phyloP scores from a whole-genome alignment of 2,329 filamentous ascomycete species.

The Falciphora oryzae region DNA sequence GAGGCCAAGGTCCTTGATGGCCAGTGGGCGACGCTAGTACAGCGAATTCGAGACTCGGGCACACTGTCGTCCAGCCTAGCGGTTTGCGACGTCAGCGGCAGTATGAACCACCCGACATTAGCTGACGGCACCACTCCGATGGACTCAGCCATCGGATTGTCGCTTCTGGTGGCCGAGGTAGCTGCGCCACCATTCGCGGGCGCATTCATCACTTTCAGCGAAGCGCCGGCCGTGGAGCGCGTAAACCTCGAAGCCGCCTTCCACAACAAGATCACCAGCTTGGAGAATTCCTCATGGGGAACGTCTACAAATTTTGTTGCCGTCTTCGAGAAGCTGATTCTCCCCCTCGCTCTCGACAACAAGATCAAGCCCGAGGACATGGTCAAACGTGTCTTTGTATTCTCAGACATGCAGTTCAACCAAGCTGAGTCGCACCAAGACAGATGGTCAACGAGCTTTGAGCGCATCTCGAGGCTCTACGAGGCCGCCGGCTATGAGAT shows the following conservation, averaged over 20 bases:
- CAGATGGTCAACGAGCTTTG: constrained; percentile 40
- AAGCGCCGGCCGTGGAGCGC: constrained; percentile 31
- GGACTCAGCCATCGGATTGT: constrained; percentile 49
- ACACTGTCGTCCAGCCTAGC: constrained; percentile 47
- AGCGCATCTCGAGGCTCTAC: constrained; percentile 41
- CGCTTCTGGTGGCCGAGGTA: constrained; percentile 49
- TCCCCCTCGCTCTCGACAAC: constrained; percentile 46
- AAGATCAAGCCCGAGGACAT: constrained; percentile 49
- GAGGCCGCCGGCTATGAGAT: constrained; percentile 47
- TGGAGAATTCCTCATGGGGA: constrained; percentile 27
- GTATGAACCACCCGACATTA: constrained; percentile 38
- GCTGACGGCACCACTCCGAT: constrained; percentile 42
- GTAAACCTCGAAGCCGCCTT: constrained; percentile 34
- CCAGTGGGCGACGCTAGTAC: constrained; percentile 53
- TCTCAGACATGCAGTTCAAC: constrained; percentile 58
- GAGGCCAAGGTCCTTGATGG: constrained; percentile 34
- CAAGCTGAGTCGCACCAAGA: constrained; percentile 17
- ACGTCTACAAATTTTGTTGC: constrained; percentile 46
- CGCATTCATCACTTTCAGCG: constrained; percentile 49
- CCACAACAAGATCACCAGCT: constrained; percentile 27
- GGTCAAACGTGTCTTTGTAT: constrained; percentile 56
- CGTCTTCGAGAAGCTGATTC: constrained; percentile 48
- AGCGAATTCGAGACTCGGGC: constrained; percentile 50
- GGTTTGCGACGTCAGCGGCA: constrained; percentile 52
- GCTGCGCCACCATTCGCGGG: constrained; percentile 47